Evolutionary conservation across 345 rosid genomes (phyloP), one percentile per base, ranked within the genome.

Genomic region (Hevea brasiliensis): DNA sequence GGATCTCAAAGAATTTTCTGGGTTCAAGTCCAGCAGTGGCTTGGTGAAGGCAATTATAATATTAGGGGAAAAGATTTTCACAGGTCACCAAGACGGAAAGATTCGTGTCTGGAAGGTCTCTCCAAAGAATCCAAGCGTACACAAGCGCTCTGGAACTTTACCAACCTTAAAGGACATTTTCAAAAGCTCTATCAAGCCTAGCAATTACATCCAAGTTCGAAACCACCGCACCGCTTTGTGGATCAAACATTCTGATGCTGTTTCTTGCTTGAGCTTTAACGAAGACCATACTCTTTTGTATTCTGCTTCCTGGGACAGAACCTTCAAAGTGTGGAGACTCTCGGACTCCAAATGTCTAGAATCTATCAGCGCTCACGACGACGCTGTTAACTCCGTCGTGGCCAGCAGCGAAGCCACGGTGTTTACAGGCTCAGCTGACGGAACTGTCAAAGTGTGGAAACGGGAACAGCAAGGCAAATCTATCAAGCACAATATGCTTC

Each of bases 61-160:
- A 35, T 79, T 92, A 7, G 91, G 93, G 0, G 90, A 86, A 21
- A 92, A 86, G 83, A 94, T 94, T 72, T 94, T 92, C 74, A 94
- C 97, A 0, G 98, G 97, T 44, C 98, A 94, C 61, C 98, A 94
- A 59, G 98, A 94, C 45, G 98, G 98, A 14, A 92, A 92, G 72
- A 94, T 94, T 62, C 86, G 98, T 9, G 92, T 92, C 12, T 94
- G 98, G 98, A 94, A 88, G 80, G 82, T 87, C 13, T 80, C 88
- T 1, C 88, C 87, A 1, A 94, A 86, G 86, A 85, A 81, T 69
- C 92, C 88, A 2, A 89, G 80, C 70, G 68, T 86, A 32, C 92
- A 92, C 77, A 92, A 89, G 71, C 80, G 98, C 2, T 78, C 89
- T 1, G 98, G 98, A 42, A 90, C 97, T 2, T 68, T 94, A 21